A percentile compares a stretch with the other conserved stretches of the same genome.
Evolutionary conservation across 1,284 basidiomycete genomes (phyloP).

Genomic region (Neolentinus lepideus): DNA sequence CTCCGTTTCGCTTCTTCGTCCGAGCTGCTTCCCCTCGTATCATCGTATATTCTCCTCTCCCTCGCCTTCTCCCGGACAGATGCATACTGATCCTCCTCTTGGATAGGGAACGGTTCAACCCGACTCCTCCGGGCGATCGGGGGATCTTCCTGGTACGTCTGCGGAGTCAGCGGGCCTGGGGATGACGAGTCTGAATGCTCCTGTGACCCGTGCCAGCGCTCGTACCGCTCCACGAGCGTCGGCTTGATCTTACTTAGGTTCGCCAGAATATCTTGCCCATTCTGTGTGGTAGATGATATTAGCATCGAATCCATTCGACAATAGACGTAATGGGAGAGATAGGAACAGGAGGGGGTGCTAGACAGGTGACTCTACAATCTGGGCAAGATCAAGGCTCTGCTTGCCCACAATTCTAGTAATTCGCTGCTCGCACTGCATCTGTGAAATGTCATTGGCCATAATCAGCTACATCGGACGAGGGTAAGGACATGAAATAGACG

Average conservation of each 20-base stretch:
- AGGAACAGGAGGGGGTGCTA: neutral
- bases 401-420: neutral
- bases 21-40: neutral
- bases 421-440: neutral
- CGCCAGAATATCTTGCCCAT: conserved; percentile 60
- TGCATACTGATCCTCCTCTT: neutral
- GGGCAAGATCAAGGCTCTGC: neutral
- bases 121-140: conserved; percentile 7
- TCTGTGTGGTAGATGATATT: conserved; percentile 30
- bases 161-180: conserved; percentile 3
- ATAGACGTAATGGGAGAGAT: neutral
- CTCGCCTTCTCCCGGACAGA: neutral
- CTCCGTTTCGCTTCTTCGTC: neutral
- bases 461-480: neutral
- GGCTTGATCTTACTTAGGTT: conserved; percentile 26
- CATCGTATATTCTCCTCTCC: neutral
- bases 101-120: neutral
- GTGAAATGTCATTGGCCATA: neutral
- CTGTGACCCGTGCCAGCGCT: conserved; percentile 21
- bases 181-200: conserved; percentile 5
- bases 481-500: neutral
- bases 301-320: neutral
- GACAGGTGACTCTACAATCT: neutral
- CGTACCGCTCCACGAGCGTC: conserved; percentile 27
- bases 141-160: conserved; percentile 1